Evolutionary conservation across 352 stramenopile species (phyloP).

Genomic region (Phytophthora sp.): DNA sequence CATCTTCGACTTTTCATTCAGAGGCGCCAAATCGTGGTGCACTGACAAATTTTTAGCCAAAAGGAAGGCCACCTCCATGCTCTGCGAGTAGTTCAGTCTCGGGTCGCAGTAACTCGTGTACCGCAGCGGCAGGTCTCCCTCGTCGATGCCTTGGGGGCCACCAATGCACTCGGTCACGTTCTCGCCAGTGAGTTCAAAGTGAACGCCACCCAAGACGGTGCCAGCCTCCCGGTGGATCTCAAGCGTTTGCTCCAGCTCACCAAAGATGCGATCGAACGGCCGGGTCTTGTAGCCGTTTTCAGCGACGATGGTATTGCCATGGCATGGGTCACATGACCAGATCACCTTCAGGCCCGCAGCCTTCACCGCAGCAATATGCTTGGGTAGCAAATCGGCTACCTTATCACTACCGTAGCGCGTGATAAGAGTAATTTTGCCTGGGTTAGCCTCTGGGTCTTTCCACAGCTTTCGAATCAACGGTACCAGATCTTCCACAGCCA

Average conservation of each 20-base stretch:
- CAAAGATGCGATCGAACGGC: slow-evolving; percentile 96
- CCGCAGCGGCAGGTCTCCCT: slow-evolving; percentile 91
- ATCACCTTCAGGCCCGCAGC: slow-evolving; percentile 94
- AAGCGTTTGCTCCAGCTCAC: slow-evolving; percentile 97
- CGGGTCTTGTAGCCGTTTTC: slow-evolving; percentile 97
- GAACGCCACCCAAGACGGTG: slow-evolving; percentile 93
- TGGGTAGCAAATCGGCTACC: slow-evolving; percentile 91
- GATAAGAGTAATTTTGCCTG: slow-evolving; percentile 98
- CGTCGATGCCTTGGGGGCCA: slow-evolving; percentile 93
- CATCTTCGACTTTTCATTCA: slow-evolving; percentile 64
- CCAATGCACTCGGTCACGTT: slow-evolving; percentile 99
- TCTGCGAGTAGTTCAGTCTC: slow-evolving; percentile 98
- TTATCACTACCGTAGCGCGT: slow-evolving; percentile 97
- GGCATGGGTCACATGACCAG: slow-evolving; percentile 96
- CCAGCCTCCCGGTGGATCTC: slow-evolving; percentile 97
- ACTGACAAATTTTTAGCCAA: slow-evolving; percentile 92
- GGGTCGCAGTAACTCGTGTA: slow-evolving; percentile 99
- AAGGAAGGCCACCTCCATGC: slow-evolving; percentile 98
- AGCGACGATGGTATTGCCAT: slow-evolving; percentile 99
- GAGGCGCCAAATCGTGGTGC: slow-evolving; percentile 65
- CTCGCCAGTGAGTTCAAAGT: slow-evolving; percentile 98
- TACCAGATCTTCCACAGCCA: slow-evolving; percentile 94
- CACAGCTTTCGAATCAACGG: slow-evolving; percentile 96
- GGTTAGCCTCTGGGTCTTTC: slow-evolving; percentile 90
- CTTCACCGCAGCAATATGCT: slow-evolving; percentile 96